phyloP scores from a whole-genome alignment of 2,329 filamentous ascomycete genomes.

The Elsinoe australis region DNA sequence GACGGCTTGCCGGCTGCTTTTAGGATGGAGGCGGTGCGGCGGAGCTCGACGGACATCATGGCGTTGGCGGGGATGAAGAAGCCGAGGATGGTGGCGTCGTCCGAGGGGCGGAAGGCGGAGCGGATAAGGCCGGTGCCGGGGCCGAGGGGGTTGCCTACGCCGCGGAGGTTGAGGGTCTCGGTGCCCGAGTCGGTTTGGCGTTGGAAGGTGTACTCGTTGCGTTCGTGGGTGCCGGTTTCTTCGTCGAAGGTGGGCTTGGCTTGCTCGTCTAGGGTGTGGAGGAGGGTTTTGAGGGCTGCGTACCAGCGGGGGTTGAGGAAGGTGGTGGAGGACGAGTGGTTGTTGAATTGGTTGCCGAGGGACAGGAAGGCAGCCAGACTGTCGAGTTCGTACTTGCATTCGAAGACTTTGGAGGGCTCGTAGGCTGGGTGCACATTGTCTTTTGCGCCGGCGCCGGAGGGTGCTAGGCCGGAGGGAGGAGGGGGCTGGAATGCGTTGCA shows the following conservation, averaged over 20 bases:
- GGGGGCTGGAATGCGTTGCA: constrained; percentile 98
- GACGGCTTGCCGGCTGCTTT: constrained; percentile 49
- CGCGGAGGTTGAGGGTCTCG: constrained; percentile 75
- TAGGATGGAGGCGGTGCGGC: constrained; percentile 65
- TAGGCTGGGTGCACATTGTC: constrained; percentile 82
- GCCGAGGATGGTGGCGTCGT: constrained; percentile 88
- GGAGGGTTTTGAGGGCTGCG: constrained; percentile 63
- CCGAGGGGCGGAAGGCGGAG: constrained; percentile 87
- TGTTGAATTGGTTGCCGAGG: constrained; percentile 77
- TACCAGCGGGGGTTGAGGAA: constrained; percentile 77
- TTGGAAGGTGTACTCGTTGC: constrained; percentile 82
- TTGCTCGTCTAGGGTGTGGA: constrained; percentile 70
- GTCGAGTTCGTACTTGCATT: constrained; percentile 98
- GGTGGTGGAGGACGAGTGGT: constrained; percentile 65
- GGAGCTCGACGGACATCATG: constrained; percentile 87
- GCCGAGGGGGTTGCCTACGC: constrained; percentile 86
- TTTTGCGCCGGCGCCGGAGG: constrained; percentile 69
- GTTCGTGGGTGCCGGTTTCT: constrained; percentile 54
- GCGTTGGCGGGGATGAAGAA: constrained; percentile 95
- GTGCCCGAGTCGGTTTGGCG: constrained; percentile 73
- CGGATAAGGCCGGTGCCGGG: constrained; percentile 75
- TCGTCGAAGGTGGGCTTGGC: constrained; percentile 71
- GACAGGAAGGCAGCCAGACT: constrained; percentile 87
- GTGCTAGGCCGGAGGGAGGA: constrained; percentile 64
- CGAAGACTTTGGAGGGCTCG: constrained; percentile 78